Percentiles rank a stretch among this genome's conserved stretches.
Evolutionary conservation across 1,284 basidiomycete genomes (phyloP).

Genomic region (Apiotrichum porosum): DNA sequence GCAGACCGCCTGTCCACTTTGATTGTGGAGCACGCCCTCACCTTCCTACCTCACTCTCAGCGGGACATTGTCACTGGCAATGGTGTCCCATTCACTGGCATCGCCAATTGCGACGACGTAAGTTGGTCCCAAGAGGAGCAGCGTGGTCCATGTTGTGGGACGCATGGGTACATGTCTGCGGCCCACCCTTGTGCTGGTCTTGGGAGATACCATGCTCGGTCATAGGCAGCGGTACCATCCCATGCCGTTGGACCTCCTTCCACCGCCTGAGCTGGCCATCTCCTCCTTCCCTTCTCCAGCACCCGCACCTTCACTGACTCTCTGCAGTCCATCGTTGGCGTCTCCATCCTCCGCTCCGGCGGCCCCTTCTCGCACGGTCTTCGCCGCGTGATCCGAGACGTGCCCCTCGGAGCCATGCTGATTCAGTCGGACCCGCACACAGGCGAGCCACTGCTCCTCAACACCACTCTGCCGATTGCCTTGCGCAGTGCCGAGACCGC

Average conservation of each 20-base stretch:
- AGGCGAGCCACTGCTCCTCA: conserved; percentile 83
- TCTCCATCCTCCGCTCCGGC: conserved; percentile 54
- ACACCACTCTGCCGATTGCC: conserved; percentile 69
- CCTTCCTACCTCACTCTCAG: conserved; percentile 65
- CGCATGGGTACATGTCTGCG: too few species aligned
- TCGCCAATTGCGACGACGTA: conserved; percentile 51
- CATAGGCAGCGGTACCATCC: background rate
- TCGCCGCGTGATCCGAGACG: conserved; percentile 77
- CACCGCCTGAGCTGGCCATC: background rate
- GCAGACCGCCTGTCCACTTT: conserved; percentile 75
- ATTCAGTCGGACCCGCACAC: conserved; percentile 81
- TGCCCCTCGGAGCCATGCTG: conserved; percentile 79
- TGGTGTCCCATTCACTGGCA: conserved; percentile 58
- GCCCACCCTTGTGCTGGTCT: too few species aligned
- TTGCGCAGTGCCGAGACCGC: conserved; percentile 64
- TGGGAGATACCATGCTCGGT: too few species aligned
- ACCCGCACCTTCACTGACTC: too few species aligned
- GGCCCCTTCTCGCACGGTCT: conserved; percentile 89
- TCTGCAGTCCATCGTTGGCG: conserved; percentile 42
- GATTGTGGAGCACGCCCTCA: conserved; percentile 78
- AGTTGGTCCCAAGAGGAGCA: conserved; percentile 4
- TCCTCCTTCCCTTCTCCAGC: background rate
- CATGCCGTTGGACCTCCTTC: background rate
- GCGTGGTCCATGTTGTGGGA: too few species aligned
- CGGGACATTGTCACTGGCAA: conserved; percentile 67